Evolutionary conservation across 306 rosid genomes (phyloP).

Genomic region (Hylodesmum podocarpum): DNA sequence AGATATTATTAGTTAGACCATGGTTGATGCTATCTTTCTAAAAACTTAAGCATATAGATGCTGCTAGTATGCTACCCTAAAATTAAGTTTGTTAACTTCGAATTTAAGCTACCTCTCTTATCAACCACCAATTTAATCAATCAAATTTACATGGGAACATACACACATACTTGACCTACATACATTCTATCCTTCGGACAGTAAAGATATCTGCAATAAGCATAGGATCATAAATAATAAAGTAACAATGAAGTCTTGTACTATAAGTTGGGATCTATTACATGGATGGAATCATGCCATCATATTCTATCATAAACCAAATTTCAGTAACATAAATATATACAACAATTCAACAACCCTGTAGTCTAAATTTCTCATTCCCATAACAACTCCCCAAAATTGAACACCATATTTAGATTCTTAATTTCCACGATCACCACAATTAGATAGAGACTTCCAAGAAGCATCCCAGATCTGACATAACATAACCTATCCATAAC

Average conservation of each 20-base stretch:
- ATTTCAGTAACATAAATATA: neutral
- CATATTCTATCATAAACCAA: neutral
- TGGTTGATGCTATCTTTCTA: too few species aligned
- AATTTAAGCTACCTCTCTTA: neutral
- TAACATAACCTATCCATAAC: neutral
- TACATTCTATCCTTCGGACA: neutral
- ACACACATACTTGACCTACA: neutral
- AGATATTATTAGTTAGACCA: neutral
- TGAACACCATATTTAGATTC: neutral
- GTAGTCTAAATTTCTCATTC: neutral
- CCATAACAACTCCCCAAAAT: neutral
- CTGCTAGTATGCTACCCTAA: too few species aligned
- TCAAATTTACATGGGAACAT: neutral
- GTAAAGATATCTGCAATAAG: neutral
- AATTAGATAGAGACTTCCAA: neutral
- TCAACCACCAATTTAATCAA: neutral
- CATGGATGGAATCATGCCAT: neutral
- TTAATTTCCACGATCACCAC: neutral
- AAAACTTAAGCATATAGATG: neutral
- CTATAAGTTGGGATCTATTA: neutral
- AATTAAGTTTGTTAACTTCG: neutral
- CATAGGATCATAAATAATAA: neutral
- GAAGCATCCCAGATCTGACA: constrained; percentile 39
- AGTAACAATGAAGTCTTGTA: neutral
- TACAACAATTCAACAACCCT: neutral